phyloP scores from a whole-genome alignment of 176 grass and related monocot genomes.

The Triticum dicoccoides region DNA sequence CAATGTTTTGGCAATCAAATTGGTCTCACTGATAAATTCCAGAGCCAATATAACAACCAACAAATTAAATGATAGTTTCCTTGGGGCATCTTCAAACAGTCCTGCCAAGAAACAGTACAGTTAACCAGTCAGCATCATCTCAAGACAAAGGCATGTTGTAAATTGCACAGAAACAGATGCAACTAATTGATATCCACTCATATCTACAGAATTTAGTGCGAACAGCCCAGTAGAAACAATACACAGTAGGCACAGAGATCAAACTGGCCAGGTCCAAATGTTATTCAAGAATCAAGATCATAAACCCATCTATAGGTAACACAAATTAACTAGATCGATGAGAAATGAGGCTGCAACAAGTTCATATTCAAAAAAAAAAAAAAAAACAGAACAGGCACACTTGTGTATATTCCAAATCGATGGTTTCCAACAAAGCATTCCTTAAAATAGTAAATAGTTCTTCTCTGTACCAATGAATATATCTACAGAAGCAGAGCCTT shows the following conservation, averaged over 20 bases:
- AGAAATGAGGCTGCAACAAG: background rate
- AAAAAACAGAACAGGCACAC: background rate
- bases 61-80: slow-evolving; percentile 22
- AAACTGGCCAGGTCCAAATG: background rate
- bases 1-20: slow-evolving; percentile 31
- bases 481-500: background rate
- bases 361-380: background rate
- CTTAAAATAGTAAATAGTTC: background rate
- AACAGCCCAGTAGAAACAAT: background rate
- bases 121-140: slow-evolving; percentile 18
- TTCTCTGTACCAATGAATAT: background rate
- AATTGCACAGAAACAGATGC: background rate
- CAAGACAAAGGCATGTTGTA: background rate
- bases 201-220: background rate
- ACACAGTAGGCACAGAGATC: background rate
- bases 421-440: background rate
- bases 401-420: background rate
- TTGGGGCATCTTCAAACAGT: slow-evolving; percentile 24
- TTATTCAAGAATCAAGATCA: background rate
- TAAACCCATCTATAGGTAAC: background rate
- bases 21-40: slow-evolving; percentile 37
- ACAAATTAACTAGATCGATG: background rate
- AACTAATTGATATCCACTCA: background rate
- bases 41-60: slow-evolving; percentile 34
- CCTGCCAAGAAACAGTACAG: slow-evolving; percentile 44